phyloP scores from a whole-genome alignment of 78 protist genomes.

The Planoprotostelium fungivorum region DNA sequence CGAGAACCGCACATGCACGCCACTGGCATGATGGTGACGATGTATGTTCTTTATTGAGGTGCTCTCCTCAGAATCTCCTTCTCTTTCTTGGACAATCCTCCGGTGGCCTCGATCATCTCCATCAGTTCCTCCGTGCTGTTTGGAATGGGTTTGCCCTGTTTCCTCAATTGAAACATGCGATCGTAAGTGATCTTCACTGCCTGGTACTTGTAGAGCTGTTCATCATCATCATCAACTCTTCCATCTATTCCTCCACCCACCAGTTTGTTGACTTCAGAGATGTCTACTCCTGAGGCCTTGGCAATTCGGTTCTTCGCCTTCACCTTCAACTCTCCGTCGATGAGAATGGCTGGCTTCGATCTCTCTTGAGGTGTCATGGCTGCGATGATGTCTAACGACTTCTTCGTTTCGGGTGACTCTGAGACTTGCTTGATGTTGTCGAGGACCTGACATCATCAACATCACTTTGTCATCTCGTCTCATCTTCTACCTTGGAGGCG shows the following conservation, averaged over 20 bases:
- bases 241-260: no score
- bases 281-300: background rate
- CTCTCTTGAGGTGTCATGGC: background rate
- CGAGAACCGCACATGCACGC: no score
- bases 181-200: background rate
- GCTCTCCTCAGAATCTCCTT: background rate
- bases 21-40: no score
- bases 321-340: background rate
- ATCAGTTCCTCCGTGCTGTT: background rate
- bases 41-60: no score
- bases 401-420: background rate
- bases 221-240: no score
- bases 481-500: background rate
- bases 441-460: background rate
- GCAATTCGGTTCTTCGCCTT: background rate
- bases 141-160: background rate
- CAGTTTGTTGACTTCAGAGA: background rate
- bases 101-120: background rate
- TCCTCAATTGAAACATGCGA: background rate
- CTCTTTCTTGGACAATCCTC: background rate
- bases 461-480: background rate
- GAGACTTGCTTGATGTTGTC: background rate
- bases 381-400: background rate
- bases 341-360: background rate
- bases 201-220: background rate